Base-by-base conservation (phyloP, 108 stramenopile species). In the Poteriospumella lacustris region DNA sequence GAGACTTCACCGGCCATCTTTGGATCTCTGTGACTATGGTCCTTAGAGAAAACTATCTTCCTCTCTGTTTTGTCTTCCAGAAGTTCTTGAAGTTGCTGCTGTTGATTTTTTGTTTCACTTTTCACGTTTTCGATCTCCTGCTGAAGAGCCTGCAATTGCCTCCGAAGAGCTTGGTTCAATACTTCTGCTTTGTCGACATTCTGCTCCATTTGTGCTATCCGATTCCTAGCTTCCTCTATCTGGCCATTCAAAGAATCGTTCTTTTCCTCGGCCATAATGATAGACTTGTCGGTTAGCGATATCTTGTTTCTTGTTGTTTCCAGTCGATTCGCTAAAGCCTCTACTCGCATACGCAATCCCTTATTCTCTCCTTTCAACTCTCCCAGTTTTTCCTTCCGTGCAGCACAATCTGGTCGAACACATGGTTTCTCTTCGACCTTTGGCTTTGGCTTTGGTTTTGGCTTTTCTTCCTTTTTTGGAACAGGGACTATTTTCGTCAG, bases 281-380 rank as follows among this genome's bases (percentile, higher is more conserved):
- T 33, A 31, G 60, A 64, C 60, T 64, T 64, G 9, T 64, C 60
- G 15, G 3, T 64, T 64, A 64, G 36, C 36, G 60, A 64, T 64
- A 64, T 24, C 31, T 64, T 64, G 36, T 64, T 64, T 31, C 60
- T 26, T 9, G 24, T 24, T 64, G 60, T 64, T 64, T 64, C 60
- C 5, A 64, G 9, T 64, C 60, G 15, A 19, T 33, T 34, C 5
- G 15, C 60, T 12, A 64, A 3, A 64, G 15, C 31, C 24, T 64
- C 36, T 12, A 64, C 15, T 64, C 36, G 28, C 9, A 31, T 9
- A 5, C 60, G 15, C 60, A 64, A 64, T 64, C 24, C 12, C 31
- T 64, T 64, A 24, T 64, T 64, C 36, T 64, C 60, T 5, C 36
- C 31, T 64, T 64, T 19, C 31, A 64, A 12, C 12, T 3, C 24